These are phyloP conservation scores for Pseudozyma sp. DNA, from an alignment of 1,284 basidiomycete genomes.

Conservation along the genomic window DNA sequence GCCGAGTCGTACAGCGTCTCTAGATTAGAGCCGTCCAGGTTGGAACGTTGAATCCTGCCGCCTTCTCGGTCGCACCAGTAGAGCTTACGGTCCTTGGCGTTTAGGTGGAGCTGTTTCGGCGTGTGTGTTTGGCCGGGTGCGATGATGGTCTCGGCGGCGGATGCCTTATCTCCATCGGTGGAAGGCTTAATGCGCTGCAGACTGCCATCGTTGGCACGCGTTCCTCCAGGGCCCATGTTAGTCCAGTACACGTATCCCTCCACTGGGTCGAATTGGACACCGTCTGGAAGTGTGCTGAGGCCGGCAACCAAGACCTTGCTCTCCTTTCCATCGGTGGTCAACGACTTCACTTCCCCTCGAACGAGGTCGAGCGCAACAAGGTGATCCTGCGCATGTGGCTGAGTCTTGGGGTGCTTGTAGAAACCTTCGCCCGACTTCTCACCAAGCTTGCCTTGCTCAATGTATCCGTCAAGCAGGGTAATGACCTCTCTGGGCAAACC, in stretches of 20 bases:
- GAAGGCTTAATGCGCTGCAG: not conserved
- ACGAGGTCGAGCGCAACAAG: not conserved
- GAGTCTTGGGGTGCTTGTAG: not conserved
- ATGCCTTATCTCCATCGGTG: not conserved
- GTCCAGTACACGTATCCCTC: conserved; percentile 1
- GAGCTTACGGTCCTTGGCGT: not conserved
- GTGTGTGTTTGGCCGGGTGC: not conserved
- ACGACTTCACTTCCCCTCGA: not conserved
- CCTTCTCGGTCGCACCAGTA: conserved; percentile 2
- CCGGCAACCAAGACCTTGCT: not conserved
- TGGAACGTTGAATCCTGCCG: not conserved
- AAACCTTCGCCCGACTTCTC: not conserved
- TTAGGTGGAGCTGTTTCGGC: not conserved
- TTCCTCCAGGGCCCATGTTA: not conserved
- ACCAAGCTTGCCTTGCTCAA: not conserved
- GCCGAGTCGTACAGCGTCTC: conserved; percentile 1
- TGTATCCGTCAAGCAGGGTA: not conserved
- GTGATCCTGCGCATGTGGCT: not conserved
- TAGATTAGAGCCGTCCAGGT: not conserved
- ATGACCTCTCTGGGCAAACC: not conserved
- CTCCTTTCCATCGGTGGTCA: conserved; percentile 1
- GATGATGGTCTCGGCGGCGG: not conserved
- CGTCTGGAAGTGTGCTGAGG: not conserved
- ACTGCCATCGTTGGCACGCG: not conserved
- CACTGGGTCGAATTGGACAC: not conserved